phyloP scores from a whole-genome alignment of 2,329 filamentous ascomycete species.

The Nakataea oryzae region DNA sequence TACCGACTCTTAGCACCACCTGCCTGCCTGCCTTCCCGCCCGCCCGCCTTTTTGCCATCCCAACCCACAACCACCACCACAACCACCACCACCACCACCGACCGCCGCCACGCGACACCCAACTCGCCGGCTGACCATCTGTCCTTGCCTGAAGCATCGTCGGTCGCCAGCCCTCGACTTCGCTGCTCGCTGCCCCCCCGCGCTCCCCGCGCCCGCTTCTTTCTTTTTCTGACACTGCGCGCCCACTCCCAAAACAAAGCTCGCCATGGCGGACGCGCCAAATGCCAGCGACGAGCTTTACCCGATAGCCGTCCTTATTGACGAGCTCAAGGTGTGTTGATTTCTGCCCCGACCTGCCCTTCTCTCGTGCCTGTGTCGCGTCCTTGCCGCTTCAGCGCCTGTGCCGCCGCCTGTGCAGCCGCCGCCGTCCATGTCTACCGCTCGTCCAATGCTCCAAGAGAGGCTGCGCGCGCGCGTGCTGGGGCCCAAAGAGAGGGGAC shows the following conservation, averaged over 20 bases:
- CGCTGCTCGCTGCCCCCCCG: constrained; percentile 4
- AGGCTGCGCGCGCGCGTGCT: background rate
- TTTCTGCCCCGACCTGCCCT: background rate
- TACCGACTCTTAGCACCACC: background rate
- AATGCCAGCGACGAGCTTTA: constrained; percentile 97
- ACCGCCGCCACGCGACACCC: background rate
- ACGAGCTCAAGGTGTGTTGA: constrained; percentile 84
- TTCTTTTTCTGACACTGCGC: background rate
- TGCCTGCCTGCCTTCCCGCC: too few species aligned
- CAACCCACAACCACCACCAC: background rate
- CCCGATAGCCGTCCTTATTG: constrained; percentile 98
- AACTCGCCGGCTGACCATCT: background rate
- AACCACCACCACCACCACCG: background rate
- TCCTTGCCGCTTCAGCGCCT: constrained; percentile 1
- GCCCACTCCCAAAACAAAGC: constrained; percentile 12
- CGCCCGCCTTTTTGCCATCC: background rate
- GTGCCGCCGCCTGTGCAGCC: background rate
- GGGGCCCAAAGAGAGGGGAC: background rate
- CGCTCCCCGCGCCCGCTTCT: background rate
- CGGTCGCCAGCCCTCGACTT: background rate
- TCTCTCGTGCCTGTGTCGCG: constrained; percentile 3
- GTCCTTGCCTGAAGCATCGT: background rate
- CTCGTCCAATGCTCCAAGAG: background rate
- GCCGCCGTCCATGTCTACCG: background rate
- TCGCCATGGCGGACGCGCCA: constrained; percentile 78